phyloP scores from a whole-genome alignment of 1,284 basidiomycete species.

The Pascua guehoae region DNA sequence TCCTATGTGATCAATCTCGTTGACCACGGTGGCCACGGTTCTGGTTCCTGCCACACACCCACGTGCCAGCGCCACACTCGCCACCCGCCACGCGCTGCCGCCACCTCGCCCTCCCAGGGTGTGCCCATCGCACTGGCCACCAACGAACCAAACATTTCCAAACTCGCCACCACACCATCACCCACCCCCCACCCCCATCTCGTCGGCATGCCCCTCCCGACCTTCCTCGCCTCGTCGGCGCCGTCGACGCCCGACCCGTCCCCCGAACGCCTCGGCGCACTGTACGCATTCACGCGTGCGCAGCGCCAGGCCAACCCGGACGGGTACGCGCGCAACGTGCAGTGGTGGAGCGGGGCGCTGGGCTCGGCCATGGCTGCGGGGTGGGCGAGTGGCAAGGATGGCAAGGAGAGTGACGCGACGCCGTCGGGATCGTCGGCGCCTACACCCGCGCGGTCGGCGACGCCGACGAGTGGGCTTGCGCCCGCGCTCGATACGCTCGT shows the following conservation, averaged over 20 bases:
- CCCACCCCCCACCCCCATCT: not conserved
- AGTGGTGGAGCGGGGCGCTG: slow-evolving; percentile 79
- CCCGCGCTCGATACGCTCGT: slow-evolving; percentile 57
- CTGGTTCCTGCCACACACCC: too few relatives aligned
- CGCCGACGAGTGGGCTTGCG: not conserved
- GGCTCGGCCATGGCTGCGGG: slow-evolving; percentile 62
- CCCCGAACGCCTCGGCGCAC: slow-evolving; percentile 63
- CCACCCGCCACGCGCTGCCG: too few relatives aligned
- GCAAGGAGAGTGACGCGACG: not conserved
- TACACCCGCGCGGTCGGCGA: slow-evolving; percentile 3
- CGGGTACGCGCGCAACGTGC: slow-evolving; percentile 72
- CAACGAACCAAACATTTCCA: too few relatives aligned
- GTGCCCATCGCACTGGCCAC: too few relatives aligned
- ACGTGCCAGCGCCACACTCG: too few relatives aligned
- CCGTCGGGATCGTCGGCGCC: slow-evolving; percentile 3
- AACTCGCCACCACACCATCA: not conserved
- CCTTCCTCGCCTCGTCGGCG: slow-evolving; percentile 25
- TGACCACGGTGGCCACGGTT: too few relatives aligned
- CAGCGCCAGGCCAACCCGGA: slow-evolving; percentile 80
- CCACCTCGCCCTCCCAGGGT: too few relatives aligned
- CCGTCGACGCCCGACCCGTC: slow-evolving; percentile 42
- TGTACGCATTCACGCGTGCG: slow-evolving; percentile 82
- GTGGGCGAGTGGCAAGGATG: slow-evolving; percentile 52
- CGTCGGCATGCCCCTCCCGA: slow-evolving; percentile 12
- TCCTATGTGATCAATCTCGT: too few relatives aligned